Evolutionary conservation across 2,329 filamentous ascomycete genomes (phyloP).

Genomic region (Aspergillus sp.): DNA sequence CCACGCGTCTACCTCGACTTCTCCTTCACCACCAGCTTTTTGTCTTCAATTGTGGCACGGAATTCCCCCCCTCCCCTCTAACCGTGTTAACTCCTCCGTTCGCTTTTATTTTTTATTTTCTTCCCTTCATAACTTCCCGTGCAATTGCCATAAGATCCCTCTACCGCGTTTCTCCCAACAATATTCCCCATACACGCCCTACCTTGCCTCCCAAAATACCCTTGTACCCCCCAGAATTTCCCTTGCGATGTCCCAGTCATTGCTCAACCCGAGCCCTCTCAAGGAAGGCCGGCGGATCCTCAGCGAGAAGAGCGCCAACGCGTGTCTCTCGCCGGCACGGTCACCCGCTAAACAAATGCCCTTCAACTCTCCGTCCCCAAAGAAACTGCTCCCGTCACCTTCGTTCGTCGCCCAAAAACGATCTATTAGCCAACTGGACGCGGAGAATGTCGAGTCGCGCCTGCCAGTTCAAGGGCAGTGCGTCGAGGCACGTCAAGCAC

Average conservation of each 20-base stretch:
- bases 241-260: conserved; percentile 13
- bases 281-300: conserved; percentile 42
- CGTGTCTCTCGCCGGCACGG: conserved; percentile 36
- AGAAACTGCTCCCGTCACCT: conserved; percentile 33
- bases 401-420: conserved; percentile 42
- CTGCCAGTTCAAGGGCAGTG: background rate
- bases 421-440: conserved; percentile 40
- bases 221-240: background rate
- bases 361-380: conserved; percentile 27
- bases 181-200: background rate
- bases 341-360: conserved; percentile 31
- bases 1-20: conserved; percentile 7
- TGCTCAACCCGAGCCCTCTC: conserved; percentile 31
- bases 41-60: background rate
- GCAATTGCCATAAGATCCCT: background rate
- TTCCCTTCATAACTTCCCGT: background rate
- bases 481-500: conserved; percentile 3
- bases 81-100: background rate
- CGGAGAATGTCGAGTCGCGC: conserved; percentile 17
- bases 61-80: background rate
- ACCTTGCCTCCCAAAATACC: background rate
- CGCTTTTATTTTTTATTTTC: background rate
- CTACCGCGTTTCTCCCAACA: background rate
- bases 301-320: conserved; percentile 44
- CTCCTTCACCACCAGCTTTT: background rate